Base-by-base conservation (phyloP, 2,329 filamentous ascomycete species). In the Verticillium isaacii region DNA sequence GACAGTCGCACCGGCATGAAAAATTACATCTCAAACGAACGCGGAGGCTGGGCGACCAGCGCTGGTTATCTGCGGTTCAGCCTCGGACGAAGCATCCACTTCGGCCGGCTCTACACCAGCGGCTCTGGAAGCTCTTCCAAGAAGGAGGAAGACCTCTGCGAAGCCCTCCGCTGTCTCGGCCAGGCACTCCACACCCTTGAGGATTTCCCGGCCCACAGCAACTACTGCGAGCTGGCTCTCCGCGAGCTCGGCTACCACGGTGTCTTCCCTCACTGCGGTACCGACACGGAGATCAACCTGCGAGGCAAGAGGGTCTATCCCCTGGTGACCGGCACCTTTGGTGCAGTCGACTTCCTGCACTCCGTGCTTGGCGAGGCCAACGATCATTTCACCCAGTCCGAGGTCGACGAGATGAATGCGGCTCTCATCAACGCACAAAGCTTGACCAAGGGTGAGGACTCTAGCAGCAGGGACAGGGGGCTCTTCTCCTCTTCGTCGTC, bases 1-100 rank as follows among this genome's bases (percentile, higher is more conserved):
- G 91, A 95, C 69, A 78, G 78, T 37, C 78, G 84, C 6, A 95
- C 91, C 1, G 93, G 93, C n/a, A 97, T 99, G 94, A 99, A 98
- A 77, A 98, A 98, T 74, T 99, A 99, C 75, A 98, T 99, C 67
- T 88, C 94, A 63, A 98, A 97, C 70, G 94, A 98, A 73, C 80
- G 78, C 15, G 92, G 93, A 5, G 84, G 86, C 50, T 97, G 93
- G 91, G 92, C 93, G 1, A 99, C 95, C 23, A 97, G 93, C 65
- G 81, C 91, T 8, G 93, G 91, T 45, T 97, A 94, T 70, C 82
- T 97, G 63, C 87, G 88, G 67, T 91, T 86, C 75, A 93, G 90
- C 68, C 81, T 95, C 64, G 82, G 82, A 15, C 85, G 90, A 63
- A 86, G 88, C 72, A 90, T 94, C 65, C 91, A 94, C 75, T 93